Conservation (phyloP, 495 filamentous ascomycete species). For the Aspergillus biplanus region DNA sequence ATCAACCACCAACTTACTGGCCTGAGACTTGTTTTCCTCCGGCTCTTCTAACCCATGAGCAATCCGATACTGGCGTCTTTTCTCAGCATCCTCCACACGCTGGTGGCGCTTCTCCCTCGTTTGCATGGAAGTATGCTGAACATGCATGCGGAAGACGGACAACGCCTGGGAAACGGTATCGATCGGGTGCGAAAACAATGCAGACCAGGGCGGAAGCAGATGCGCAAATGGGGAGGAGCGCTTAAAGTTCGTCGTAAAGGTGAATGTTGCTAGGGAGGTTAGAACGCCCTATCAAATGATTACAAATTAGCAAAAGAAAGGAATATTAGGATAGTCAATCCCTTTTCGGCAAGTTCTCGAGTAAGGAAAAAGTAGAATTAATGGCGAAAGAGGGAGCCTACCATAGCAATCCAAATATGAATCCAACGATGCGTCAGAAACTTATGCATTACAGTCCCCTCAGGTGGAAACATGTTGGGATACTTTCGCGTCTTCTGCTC, state of each 20-base stretch:
- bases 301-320: too few species aligned
- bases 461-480: conserved; percentile 78
- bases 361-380: neutral
- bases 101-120: conserved; percentile 67
- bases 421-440: conserved; percentile 73
- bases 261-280: conserved; percentile 64
- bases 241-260: conserved; percentile 72
- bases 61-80: conserved; percentile 76
- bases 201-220: conserved; percentile 65
- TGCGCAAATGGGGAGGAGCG: conserved; percentile 70
- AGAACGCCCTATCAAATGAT: conserved; percentile 61
- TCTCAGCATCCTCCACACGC: conserved; percentile 76
- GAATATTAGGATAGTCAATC: too few species aligned
- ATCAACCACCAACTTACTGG: conserved; percentile 31
- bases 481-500: conserved; percentile 69
- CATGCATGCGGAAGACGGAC: conserved; percentile 72
- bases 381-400: conserved; percentile 39
- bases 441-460: conserved; percentile 73
- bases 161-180: conserved; percentile 56
- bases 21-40: conserved; percentile 23
- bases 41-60: conserved; percentile 75
- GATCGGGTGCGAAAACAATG: conserved; percentile 66
- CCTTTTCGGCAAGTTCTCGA: too few species aligned
- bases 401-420: conserved; percentile 79
- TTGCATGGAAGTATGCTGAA: conserved; percentile 61